These are phyloP conservation scores for Candida sanyaensis DNA, from an alignment of 1,139 yeast genomes.

Conservation along the genomic window DNA sequence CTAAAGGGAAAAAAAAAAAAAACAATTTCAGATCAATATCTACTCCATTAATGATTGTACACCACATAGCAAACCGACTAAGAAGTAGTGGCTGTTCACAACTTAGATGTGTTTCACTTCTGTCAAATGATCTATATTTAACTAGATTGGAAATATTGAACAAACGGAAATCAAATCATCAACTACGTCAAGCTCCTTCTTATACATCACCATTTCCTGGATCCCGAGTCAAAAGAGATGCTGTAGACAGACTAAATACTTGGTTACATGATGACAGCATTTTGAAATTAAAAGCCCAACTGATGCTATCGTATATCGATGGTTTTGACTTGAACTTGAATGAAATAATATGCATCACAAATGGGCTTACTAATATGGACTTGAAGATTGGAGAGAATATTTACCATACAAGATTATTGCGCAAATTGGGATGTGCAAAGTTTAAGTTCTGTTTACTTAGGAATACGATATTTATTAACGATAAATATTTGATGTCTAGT, in stretches of 20 bases:
- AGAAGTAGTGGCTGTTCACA: not conserved
- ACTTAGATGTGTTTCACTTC: not conserved
- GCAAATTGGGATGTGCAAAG: constrained; percentile 12
- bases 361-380: constrained; percentile 12
- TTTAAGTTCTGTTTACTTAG: constrained; percentile 12
- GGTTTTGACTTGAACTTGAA: not conserved
- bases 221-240: constrained; percentile 1
- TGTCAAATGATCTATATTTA: constrained; percentile 2
- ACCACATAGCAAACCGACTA: not conserved
- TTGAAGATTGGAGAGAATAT: constrained; percentile 1
- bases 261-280: not conserved
- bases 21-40: constrained; percentile 1
- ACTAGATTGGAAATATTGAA: not conserved
- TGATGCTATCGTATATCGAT: not conserved
- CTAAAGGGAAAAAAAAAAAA: not conserved
- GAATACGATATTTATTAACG: constrained; percentile 24
- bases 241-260: not conserved
- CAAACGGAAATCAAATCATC: not conserved
- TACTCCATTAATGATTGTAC: not conserved
- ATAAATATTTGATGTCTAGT: constrained; percentile 29
- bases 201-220: not conserved
- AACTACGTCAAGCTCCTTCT: not conserved
- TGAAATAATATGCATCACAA: constrained; percentile 10
- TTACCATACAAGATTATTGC: constrained; percentile 17
- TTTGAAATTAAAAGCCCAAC: not conserved